These are phyloP conservation scores for Kappamyces sp. DNA, from an alignment of 192 early-diverging fungal species.

Conservation along the genomic window DNA sequence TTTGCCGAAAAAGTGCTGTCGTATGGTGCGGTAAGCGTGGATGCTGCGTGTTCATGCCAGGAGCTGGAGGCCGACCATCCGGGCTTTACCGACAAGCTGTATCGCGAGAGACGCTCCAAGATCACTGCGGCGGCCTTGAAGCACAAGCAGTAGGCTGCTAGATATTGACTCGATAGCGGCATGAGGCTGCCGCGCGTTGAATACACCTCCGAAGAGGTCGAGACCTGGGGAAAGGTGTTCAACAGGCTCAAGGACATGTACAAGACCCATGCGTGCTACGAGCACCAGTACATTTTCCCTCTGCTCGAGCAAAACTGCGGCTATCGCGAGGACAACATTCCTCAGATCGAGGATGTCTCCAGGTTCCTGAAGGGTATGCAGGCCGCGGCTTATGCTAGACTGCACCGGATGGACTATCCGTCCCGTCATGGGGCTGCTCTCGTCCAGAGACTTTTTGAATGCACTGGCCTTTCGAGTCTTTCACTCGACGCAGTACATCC, in stretches of 20 bases:
- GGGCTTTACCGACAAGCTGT: constrained; percentile 78
- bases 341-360: constrained; percentile 84
- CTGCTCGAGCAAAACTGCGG: constrained; percentile 86
- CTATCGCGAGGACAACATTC: constrained; percentile 76
- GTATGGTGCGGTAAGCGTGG: constrained; percentile 64
- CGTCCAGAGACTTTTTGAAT: constrained; percentile 91
- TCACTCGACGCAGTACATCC: constrained; percentile 96
- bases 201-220: constrained; percentile 72
- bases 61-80: constrained; percentile 75
- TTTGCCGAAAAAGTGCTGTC: constrained; percentile 89
- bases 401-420: constrained; percentile 92
- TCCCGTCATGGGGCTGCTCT: constrained; percentile 89
- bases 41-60: constrained; percentile 16
- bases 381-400: constrained; percentile 26
- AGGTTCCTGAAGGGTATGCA: constrained; percentile 71
- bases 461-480: constrained; percentile 95
- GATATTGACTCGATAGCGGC: constrained; percentile 44
- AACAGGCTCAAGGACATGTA: constrained; percentile 68
- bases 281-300: constrained; percentile 85
- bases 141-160: constrained; percentile 43
- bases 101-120: constrained; percentile 74
- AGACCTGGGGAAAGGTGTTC: constrained; percentile 77
- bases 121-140: constrained; percentile 81
- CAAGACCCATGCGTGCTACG: constrained; percentile 82
- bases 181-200: constrained; percentile 71